Evolutionary conservation across 2,329 filamentous ascomycete genomes (phyloP), one percentile per base, ranked within the genome.

Genomic region (Aspergillus unguis): DNA sequence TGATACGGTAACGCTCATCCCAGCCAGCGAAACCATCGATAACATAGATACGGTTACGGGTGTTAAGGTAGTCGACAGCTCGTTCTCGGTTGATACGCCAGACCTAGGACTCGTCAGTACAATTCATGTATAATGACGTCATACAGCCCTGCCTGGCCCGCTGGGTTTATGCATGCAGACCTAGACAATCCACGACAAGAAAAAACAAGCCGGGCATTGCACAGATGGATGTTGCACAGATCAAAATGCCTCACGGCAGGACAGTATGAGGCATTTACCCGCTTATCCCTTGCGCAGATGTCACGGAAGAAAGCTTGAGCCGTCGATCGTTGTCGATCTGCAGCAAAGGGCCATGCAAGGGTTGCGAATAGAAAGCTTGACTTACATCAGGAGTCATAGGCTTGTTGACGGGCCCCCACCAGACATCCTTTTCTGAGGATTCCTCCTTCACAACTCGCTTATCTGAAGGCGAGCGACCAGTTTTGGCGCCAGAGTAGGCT

Each of bases 381-480:
- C 89, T 85, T 87, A 97, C 94, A 75, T 97, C 92, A 66, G 91
- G 84, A 63, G 85, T 86, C 94, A 99, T 99, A 71, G 92, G 89
- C 85, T 97, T 97, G 83, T 99, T 99, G 64, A 99, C 94, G 52
- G 94, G 92, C 68, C 94, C 94, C 94, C 94, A 97, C 94, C 94
- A 99, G 69, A 99, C 83, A 57, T 99, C 85, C 52, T 94, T 86
- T 74, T 96, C 86, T 60, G 94, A 97, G 58, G 85, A 80, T 55
- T 86, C 79, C 75, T 99, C 94, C 79, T 95, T 85, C 71, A 99
- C 94, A 71, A 99, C 89, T 73, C 94, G 87, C 86, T 99, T 99
- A 79, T 99, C 94, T 51, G 90, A 86, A 26, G 94, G 94, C 57
- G 94, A 99, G 62, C 94, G 91, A 58, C 94, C 94, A 57, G 94